These are phyloP conservation scores for Penicillium simplicissimum DNA, from an alignment of 495 filamentous ascomycete species.

Conservation along the genomic window DNA sequence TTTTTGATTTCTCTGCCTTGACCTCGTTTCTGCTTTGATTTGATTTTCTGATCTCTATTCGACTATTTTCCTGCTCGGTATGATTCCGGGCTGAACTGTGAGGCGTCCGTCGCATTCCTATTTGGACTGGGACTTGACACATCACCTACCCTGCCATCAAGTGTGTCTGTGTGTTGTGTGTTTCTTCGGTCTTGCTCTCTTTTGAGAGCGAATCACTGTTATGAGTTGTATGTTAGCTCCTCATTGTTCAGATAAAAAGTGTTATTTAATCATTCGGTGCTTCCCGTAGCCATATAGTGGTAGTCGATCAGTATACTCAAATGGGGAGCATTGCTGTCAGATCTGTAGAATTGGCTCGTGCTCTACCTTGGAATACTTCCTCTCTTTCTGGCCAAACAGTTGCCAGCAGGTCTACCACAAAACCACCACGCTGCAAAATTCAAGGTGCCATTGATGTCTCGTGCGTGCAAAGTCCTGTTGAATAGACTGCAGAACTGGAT, in stretches of 20 bases:
- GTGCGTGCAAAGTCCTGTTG: no score
- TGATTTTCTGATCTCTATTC: neutral
- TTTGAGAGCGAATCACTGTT: slow-evolving; percentile 12
- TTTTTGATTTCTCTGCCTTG: neutral
- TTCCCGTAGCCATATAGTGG: neutral
- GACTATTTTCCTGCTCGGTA: neutral
- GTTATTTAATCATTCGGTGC: slow-evolving; percentile 6
- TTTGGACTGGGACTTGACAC: neutral
- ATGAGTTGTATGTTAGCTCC: slow-evolving; percentile 29
- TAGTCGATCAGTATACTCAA: no score
- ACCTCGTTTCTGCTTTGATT: neutral
- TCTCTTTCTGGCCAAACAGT: neutral
- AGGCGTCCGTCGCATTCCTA: neutral
- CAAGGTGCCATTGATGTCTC: no score
- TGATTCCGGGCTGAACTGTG: neutral
- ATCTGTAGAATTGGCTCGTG: no score
- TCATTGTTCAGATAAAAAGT: slow-evolving; percentile 8
- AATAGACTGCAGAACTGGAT: no score
- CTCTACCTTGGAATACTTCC: neutral
- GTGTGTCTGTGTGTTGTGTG: slow-evolving; percentile 1
- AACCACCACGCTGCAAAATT: no score
- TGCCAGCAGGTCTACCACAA: no score
- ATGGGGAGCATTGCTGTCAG: no score
- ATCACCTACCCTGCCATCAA: slow-evolving; percentile 1
- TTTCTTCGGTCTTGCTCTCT: neutral